A percentile compares a stretch with the other conserved stretches of the same genome.
Conservation (phyloP, 2,329 filamentous ascomycete species). For the Alternaria panax region DNA sequence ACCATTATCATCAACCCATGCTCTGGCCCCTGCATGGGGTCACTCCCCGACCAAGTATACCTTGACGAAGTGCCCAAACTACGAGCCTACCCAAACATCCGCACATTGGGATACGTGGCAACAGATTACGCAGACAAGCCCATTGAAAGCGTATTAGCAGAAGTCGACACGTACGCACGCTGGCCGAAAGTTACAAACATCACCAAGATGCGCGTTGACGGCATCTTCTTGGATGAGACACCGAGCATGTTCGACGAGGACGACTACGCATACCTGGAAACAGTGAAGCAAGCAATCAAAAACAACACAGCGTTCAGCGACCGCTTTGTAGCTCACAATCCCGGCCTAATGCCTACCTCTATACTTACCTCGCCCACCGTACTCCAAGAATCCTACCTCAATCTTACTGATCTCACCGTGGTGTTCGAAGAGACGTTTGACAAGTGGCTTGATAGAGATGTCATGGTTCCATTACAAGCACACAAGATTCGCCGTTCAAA, state of each 20-base stretch:
- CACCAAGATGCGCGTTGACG: conserved; percentile 54
- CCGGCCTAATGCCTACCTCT: conserved; percentile 28
- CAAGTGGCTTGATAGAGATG: conserved; percentile 34
- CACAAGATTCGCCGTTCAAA: conserved; percentile 29
- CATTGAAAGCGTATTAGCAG: conserved; percentile 41
- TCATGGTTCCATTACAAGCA: conserved; percentile 30
- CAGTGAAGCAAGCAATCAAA: conserved; percentile 27
- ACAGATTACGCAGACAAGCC: conserved; percentile 56
- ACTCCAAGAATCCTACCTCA: conserved; percentile 36
- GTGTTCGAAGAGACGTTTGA: conserved; percentile 44
- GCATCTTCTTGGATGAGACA: conserved; percentile 63
- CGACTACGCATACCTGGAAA: conserved; percentile 34
- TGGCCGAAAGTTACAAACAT: conserved; percentile 53
- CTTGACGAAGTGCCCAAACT: conserved; percentile 53
- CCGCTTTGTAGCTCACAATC: conserved; percentile 42
- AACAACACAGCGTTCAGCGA: conserved; percentile 33
- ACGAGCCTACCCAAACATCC: conserved; percentile 56
- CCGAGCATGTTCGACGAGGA: conserved; percentile 42
- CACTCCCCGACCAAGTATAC: conserved; percentile 38
- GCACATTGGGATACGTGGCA: conserved; percentile 61
- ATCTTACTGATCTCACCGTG: conserved; percentile 43
- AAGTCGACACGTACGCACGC: conserved; percentile 58
- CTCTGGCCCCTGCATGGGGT: conserved; percentile 45
- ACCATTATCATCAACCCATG: conserved; percentile 61
- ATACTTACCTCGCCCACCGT: conserved; percentile 26